These are phyloP conservation scores for Pichia norvegensis DNA, from an alignment of 1,139 yeast genomes.

Conservation along the genomic window DNA sequence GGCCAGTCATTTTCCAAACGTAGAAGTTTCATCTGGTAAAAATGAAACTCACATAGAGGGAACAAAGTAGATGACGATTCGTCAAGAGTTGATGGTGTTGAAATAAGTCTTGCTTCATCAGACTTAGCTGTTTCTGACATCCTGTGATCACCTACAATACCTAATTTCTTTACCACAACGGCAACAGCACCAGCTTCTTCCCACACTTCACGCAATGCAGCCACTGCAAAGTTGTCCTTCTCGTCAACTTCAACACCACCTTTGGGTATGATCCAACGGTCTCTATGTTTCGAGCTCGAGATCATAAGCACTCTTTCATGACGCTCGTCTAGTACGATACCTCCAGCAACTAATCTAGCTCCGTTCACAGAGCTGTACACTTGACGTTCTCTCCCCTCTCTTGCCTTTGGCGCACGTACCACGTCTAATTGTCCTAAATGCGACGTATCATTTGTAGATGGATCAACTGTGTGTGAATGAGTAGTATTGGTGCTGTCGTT, in stretches of 20 bases:
- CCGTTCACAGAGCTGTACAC: conserved; percentile 6
- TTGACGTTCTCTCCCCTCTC: conserved; percentile 12
- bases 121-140: not conserved
- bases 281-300: conserved; percentile 57
- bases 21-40: conserved; percentile 64
- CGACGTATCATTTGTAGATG: not conserved
- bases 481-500: not conserved
- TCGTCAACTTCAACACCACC: conserved; percentile 95
- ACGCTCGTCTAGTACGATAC: conserved; percentile 58
- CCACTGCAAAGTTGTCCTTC: conserved; percentile 34
- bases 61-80: conserved; percentile 26
- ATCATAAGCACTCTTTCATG: conserved; percentile 65
- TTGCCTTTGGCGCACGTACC: conserved; percentile 4
- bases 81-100: too few relatives aligned
- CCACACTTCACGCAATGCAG: conserved; percentile 91
- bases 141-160: conserved; percentile 60
- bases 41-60: conserved; percentile 76
- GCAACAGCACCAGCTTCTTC: conserved; percentile 94
- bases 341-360: conserved; percentile 86
- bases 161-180: conserved; percentile 44
- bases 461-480: not conserved
- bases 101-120: conserved; percentile 20
- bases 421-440: not conserved
- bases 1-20: conserved; percentile 65
- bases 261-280: conserved; percentile 84